Percentiles rank a stretch among this genome's conserved stretches.
phyloP scores from a whole-genome alignment of 441 rosid species.

The Pelargonium australe region DNA sequence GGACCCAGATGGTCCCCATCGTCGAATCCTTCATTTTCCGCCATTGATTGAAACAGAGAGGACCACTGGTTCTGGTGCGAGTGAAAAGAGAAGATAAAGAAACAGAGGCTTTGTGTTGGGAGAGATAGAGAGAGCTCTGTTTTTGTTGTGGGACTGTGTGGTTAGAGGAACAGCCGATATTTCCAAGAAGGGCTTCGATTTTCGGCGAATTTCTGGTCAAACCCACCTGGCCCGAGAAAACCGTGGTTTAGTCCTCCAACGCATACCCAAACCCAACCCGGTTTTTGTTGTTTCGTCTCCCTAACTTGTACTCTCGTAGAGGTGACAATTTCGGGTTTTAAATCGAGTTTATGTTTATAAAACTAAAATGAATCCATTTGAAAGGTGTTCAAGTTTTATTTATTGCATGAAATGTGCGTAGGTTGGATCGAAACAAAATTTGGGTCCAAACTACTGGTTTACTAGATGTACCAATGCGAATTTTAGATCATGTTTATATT shows the following conservation, averaged over 20 bases:
- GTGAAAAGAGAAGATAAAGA: conserved; percentile 15
- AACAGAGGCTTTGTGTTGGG: background rate
- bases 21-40: conserved; percentile 25
- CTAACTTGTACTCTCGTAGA: background rate
- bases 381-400: too few relatives aligned
- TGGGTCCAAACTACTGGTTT: too few relatives aligned
- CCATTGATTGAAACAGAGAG: conserved; percentile 30
- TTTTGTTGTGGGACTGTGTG: background rate
- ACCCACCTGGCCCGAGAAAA: conserved; percentile 75
- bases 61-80: background rate
- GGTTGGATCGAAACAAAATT: too few relatives aligned
- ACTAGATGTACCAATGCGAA: too few relatives aligned
- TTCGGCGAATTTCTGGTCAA: conserved; percentile 43
- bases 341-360: too few relatives aligned
- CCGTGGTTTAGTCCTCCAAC: conserved; percentile 66
- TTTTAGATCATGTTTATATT: too few relatives aligned
- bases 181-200: conserved; percentile 26
- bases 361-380: too few relatives aligned
- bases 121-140: background rate
- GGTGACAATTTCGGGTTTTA: too few relatives aligned
- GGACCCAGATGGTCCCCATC: conserved; percentile 31
- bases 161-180: background rate
- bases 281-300: background rate
- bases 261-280: conserved; percentile 20
- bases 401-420: too few relatives aligned